Evolutionary conservation across 163 green algal genomes (phyloP), one percentile per base, ranked within the genome.

Genomic region (Coccomyxa subellipsoidea): DNA sequence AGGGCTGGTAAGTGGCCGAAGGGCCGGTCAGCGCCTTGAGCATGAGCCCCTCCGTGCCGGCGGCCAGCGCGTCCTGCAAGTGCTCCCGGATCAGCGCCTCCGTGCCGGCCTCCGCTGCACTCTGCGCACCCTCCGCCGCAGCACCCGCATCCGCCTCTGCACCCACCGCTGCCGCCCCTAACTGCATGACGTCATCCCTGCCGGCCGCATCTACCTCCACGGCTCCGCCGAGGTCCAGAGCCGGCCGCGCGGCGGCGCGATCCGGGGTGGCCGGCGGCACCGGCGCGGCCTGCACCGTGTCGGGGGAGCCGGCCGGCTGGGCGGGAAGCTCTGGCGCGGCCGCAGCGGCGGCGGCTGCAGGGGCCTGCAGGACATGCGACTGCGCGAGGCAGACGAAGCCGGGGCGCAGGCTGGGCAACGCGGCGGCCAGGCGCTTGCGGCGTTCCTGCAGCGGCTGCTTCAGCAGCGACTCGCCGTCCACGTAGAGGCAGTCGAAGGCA

Each of bases 401-500:
- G 4, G 85, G 83, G 34, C 71, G 69, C 37, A 92, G 54, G 40
- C 88, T 79, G 1, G 92, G 86, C 35, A 98, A 87, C 35, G 89
- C 89, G 2, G 69, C 12, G 0, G 40, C 53, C 38, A 95, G 75
- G 40, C 84, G 81, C 25, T 66, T 78, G 0, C 92, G 84, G 7
- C 95, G 82, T 85, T 93, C 80, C 5, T 86, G 59, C 34, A 98
- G 87, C 7, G 89, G 85, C 73, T 77, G 75, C 15, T 76, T 23
- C 79, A 97, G 76, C 76, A 97, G 85, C 34, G 84, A 54, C 34
- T 82, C 15, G 8, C 93, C 93, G 35, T 94, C 87, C 23, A 89
- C 76, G 38, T 85, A 89, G 69, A 98, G 86, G 54, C 95, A 69
- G 86, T 98, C 95, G 85, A 98, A 98, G 47, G 90, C 91, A 85